Base-by-base conservation (phyloP, 176 grass and related monocot genomes). In the Hyparrhenia diplandra region DNA sequence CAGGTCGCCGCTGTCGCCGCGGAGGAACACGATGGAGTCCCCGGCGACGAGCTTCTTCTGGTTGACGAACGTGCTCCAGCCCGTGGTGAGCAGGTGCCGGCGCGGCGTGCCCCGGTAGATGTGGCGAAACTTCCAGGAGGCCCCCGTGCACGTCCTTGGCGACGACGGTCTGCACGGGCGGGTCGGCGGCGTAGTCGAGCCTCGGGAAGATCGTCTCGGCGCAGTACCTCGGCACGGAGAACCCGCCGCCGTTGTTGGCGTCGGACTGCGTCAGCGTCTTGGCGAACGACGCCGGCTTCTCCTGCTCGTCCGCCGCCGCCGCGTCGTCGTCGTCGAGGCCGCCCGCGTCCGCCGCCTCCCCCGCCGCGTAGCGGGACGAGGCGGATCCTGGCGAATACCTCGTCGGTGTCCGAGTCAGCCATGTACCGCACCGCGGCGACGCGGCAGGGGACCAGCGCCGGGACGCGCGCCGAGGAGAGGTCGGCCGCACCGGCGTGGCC, bases 221-320 rank as follows among this genome's bases (percentile, higher is more conserved):
- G 76, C 92, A 93, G 87, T n/a, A 99, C 42, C 93, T 75, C 3
- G 96, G 93, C 43, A 99, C 93, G 32, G 93, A 99, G 89, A 99
- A 99, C 29, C 96, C 92, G 8, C 96, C 96, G 34, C 96, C 96
- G 64, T 99, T 99, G 82, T 99, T 98, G 10, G 92, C 96, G 66
- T 99, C 96, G 4, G 96, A 95, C 69, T 95, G 96, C 32, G 96
- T 99, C 35, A 99, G 82, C 51, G 96, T 95, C 89, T 99, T 99
- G n/a, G 96, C 92, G 86, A 99, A 99, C 41, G 92, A 99, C 16
- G 88, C 76, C 25, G 90, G 90, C 75, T 99, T 99, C 42, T 91
- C 92, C 43, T 82, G 87, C 66, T 80, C 84, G n/a, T 77, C 57
- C 31, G 25, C 81, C 1, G 21, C 83, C 3, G 63, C 55, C 4